Conservation (phyloP, 2,329 filamentous ascomycete species). For the Zymoseptoria ardabiliae region DNA sequence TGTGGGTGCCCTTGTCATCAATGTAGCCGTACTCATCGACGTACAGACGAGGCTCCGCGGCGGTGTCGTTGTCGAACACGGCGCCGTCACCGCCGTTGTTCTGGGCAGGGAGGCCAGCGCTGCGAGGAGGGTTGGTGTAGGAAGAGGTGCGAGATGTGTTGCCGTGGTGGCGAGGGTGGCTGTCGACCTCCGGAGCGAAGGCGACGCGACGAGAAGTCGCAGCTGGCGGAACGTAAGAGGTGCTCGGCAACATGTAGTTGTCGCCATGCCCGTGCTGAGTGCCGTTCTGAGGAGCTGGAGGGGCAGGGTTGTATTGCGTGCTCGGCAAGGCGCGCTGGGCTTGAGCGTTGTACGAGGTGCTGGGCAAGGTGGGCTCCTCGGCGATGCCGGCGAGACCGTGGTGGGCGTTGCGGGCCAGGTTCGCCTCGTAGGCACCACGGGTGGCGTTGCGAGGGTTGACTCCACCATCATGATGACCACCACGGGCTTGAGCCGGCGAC, state of each 20-base stretch:
- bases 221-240: not conserved
- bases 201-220: not conserved
- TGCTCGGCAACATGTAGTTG: not conserved
- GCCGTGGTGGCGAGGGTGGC: not conserved
- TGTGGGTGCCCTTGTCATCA: not conserved
- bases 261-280: too few species aligned
- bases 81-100: not conserved
- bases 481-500: not conserved
- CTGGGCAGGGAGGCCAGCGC: not conserved
- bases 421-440: not conserved
- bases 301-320: not conserved
- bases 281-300: not conserved
- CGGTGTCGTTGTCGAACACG: not conserved
- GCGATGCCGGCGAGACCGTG: too few species aligned
- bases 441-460: not conserved
- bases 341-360: not conserved
- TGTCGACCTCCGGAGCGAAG: not conserved
- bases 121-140: too few species aligned
- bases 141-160: too few species aligned
- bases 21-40: not conserved
- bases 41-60: not conserved
- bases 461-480: not conserved
- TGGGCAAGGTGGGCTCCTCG: too few species aligned
- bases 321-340: not conserved
- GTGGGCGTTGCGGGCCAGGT: not conserved